Conservation (phyloP, 2,329 filamentous ascomycete genomes). For the Zymoseptoria crescenta region DNA sequence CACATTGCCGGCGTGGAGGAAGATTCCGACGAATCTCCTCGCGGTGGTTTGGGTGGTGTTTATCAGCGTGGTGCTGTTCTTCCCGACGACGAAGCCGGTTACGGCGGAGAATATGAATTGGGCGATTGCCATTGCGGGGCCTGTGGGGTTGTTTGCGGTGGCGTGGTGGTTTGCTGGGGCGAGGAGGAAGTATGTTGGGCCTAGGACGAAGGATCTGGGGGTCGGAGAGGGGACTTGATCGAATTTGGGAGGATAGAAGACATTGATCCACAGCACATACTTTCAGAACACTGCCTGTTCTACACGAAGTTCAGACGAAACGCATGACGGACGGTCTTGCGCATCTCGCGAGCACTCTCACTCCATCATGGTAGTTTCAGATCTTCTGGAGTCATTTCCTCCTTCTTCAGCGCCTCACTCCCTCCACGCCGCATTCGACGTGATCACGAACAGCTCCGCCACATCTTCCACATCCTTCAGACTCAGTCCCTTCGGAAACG, state of each 20-base stretch:
- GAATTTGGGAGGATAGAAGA: neutral
- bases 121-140: slow-evolving; percentile 38
- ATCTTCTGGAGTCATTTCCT: no score
- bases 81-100: slow-evolving; percentile 38
- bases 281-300: no score
- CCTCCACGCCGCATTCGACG: no score
- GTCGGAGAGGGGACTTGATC: slow-evolving; percentile 24
- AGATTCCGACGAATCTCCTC: slow-evolving; percentile 35
- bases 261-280: no score
- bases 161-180: slow-evolving; percentile 36
- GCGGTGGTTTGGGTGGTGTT: slow-evolving; percentile 55
- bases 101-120: slow-evolving; percentile 43
- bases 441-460: no score
- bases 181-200: slow-evolving; percentile 50
- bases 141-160: slow-evolving; percentile 44
- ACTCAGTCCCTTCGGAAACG: no score
- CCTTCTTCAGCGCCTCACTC: no score
- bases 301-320: no score
- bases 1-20: slow-evolving; percentile 31
- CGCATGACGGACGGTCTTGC: no score
- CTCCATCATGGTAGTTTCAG: no score
- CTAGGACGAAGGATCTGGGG: slow-evolving; percentile 47
- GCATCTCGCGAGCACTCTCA: no score
- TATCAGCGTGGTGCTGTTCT: slow-evolving; percentile 54
- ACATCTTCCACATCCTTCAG: no score